Base-by-base conservation (phyloP, 345 rosid species). In the Isatis tinctoria region DNA sequence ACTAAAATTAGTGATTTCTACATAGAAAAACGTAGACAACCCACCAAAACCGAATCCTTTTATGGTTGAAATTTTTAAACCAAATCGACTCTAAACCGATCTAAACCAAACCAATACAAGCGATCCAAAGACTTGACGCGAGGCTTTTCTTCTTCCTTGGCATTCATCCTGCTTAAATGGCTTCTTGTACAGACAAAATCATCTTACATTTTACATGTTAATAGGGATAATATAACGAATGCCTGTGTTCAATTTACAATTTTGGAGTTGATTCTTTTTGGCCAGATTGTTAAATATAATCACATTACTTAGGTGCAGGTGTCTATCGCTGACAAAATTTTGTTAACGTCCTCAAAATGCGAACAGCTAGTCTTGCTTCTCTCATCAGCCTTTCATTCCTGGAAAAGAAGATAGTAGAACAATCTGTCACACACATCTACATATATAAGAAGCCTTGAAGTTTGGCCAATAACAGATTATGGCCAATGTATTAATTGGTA, bases 321-420 rank as follows among this genome's bases (percentile, higher is more conserved):
- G 78, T 74, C 90, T 11, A 69, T 45, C 60, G 81, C 85, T 3
- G 92, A 90, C 49, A 92, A 76, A 82, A 89, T 74, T 72, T 64
- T 60, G 71, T 83, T 32, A 88, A 92, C 82, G 39, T 88, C 92
- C 70, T 90, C 89, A 61, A 87, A 95, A 79, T 90, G 85, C 27
- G 90, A 88, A 97, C 97, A 95, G 61, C 40, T 69, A 35, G 81
- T 75, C 70, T 33, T 76, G 78, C 83, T 78, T 58, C 68, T 65
- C 39, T 74, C 41, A 30, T 70, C 89, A 17, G 71, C 82, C 79
- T 83, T 88, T 78, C 79, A 81, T 81, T 85, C 98, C 98, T 95
- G 84, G 65, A 44, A 18, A 8, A 12, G 45, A 17, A 0, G 14
- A 6, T 32, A 43, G 58, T 61, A 72, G 3, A 6, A 7, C 64